Evolutionary conservation across 2,329 filamentous ascomycete genomes (phyloP).

Genomic region (Acephala macrosclerotiorum): DNA sequence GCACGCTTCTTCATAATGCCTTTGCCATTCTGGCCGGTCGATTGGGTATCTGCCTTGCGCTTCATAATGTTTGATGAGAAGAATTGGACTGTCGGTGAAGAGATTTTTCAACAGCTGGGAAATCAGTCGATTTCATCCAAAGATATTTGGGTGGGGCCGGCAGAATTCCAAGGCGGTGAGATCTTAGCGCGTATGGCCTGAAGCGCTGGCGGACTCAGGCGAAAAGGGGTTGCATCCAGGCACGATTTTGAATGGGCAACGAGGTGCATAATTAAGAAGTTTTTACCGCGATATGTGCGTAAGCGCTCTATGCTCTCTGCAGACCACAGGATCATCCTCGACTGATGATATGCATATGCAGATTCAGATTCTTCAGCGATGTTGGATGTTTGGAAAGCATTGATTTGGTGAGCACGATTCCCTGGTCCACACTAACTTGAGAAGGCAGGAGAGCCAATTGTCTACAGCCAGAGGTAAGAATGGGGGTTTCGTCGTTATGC

Average conservation of each 20-base stretch:
- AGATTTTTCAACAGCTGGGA: conserved; percentile 21
- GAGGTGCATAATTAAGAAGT: conserved; percentile 21
- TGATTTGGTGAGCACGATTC: conserved; percentile 1
- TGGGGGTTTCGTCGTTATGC: conserved; percentile 12
- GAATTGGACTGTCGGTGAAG: conserved; percentile 22
- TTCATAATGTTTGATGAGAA: conserved; percentile 54
- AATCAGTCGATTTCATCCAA: conserved; percentile 31
- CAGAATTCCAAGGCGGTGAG: conserved; percentile 13
- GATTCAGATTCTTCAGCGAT: not conserved
- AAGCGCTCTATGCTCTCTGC: conserved; percentile 32
- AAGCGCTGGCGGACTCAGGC: conserved; percentile 34
- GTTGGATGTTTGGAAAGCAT: not conserved
- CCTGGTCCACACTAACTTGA: not conserved
- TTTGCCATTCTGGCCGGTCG: conserved; percentile 49
- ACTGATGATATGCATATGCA: not conserved
- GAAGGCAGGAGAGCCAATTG: conserved; percentile 10
- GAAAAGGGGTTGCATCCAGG: conserved; percentile 30
- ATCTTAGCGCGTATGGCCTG: conserved; percentile 30
- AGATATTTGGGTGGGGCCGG: conserved; percentile 23
- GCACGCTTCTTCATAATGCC: conserved; percentile 59
- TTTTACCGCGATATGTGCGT: conserved; percentile 36
- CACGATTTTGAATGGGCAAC: conserved; percentile 24
- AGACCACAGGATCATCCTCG: conserved; percentile 11
- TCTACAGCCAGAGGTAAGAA: conserved; percentile 4
- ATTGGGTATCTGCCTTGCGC: conserved; percentile 62